A percentile compares a stretch with the other conserved stretches of the same genome.
Evolutionary conservation across 2,329 filamentous ascomycete genomes (phyloP).

Genomic region (Lasiodiplodia hormozganensis): DNA sequence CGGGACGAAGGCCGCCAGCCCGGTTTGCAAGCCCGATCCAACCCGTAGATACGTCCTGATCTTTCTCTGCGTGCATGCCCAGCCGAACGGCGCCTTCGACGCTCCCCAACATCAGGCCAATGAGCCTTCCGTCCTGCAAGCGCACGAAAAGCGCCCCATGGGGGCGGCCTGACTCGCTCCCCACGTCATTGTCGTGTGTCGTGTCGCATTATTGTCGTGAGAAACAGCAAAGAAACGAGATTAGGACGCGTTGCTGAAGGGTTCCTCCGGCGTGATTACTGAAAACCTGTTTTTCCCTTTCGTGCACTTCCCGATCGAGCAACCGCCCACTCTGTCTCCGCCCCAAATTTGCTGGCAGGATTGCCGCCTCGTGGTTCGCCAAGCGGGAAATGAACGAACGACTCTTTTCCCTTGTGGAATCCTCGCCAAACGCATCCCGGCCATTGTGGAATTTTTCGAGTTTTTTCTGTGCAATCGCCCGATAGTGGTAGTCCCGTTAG

Average conservation of each 20-base stretch:
- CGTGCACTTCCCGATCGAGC: slow-evolving; percentile 19
- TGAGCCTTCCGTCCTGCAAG: background rate
- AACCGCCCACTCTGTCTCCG: slow-evolving; percentile 10
- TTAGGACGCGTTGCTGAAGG: background rate
- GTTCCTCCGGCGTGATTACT: background rate
- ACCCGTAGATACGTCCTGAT: slow-evolving; percentile 33
- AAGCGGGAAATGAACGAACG: slow-evolving; percentile 2
- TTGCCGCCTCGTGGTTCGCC: background rate
- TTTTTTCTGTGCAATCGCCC: background rate
- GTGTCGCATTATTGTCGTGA: slow-evolving; percentile 13
- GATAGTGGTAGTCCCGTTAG: background rate
- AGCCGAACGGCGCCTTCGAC: slow-evolving; percentile 42
- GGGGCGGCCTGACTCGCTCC: slow-evolving; percentile 11
- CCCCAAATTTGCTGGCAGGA: slow-evolving; percentile 11
- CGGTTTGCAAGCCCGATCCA: slow-evolving; percentile 35
- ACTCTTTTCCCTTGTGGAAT: background rate
- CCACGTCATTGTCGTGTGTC: slow-evolving; percentile 1
- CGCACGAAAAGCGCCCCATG: slow-evolving; percentile 9
- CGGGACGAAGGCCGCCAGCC: background rate
- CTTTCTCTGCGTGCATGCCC: slow-evolving; percentile 36
- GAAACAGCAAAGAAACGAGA: slow-evolving; percentile 8
- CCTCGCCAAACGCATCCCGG: background rate
- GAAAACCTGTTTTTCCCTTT: slow-evolving; percentile 13
- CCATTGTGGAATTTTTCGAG: background rate
- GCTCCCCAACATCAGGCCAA: slow-evolving; percentile 36